Evolutionary conservation across 2,329 filamentous ascomycete genomes (phyloP), one percentile per base, ranked within the genome.

Genomic region (Mycosphaerella sp.): DNA sequence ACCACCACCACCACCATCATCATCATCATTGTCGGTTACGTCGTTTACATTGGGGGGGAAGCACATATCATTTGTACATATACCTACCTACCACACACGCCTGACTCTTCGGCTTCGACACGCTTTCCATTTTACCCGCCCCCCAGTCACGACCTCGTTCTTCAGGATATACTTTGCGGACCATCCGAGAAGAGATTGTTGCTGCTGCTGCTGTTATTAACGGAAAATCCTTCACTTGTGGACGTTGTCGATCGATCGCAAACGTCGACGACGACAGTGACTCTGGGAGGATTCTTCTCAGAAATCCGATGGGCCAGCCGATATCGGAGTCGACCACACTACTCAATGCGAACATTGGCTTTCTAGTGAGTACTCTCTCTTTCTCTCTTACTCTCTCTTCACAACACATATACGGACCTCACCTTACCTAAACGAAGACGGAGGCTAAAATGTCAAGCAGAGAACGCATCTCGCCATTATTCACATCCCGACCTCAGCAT

Each of bases 391-490:
- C 21, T 21, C 21, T 21, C 21, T 21, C 21, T 21, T 4, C 21
- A 21, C 2, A 21, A 21, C 14, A 23, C 5, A 14, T 29, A n/a
- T 9, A 5, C 3, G 4, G 31, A n/a, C 45, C n/a, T 46, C 10
- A 41, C 42, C 14, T 17, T 1, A 17, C 14, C 14, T 17, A 17
- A 17, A 17, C 14, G 14, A 17, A 17, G 14, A 17, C 14, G 21
- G 34, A 58, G 26, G 4, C 26, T 29, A 29, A 57, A 53, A 60
- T 45, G 12, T 23, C 14, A 1, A 62, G 38, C 74, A 97, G 93
- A 86, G 95, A 66, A 89, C 89, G 62, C 85, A 84, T 59, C 83
- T 95, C 64, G 89, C 85, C 65, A 79, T 98, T 57, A 89, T 97
- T 66, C 91, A 96, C 70, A 91, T 97, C 55, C 91, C 92, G 1